phyloP scores from a whole-genome alignment of 306 rosid species.

The Prunus persica region DNA sequence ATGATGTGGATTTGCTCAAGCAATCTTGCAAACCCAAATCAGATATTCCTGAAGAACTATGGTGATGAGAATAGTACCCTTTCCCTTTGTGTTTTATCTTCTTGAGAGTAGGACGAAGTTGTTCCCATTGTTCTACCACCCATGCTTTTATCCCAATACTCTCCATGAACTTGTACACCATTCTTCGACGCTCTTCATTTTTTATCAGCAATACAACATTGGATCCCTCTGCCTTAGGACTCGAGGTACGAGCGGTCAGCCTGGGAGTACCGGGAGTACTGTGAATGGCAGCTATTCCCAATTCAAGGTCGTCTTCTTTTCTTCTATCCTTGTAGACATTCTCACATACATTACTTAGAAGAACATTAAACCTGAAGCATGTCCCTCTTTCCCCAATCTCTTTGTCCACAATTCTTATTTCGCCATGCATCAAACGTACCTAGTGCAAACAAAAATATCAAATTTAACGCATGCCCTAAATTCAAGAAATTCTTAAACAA shows the following conservation, averaged over 20 bases:
- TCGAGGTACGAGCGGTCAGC: constrained; percentile 12
- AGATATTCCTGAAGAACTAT: constrained; percentile 22
- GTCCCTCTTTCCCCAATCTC: constrained; percentile 60
- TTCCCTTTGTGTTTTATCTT: background rate
- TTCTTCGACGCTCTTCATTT: constrained; percentile 20
- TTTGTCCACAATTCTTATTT: constrained; percentile 66
- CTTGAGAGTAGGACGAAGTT: constrained; percentile 24
- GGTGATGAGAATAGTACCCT: constrained; percentile 1
- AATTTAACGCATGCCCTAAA: too few species aligned
- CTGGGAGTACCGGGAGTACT: background rate
- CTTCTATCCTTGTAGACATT: background rate
- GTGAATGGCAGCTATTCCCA: background rate
- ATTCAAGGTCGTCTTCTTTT: constrained; percentile 26
- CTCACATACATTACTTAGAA: constrained; percentile 30
- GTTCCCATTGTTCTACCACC: constrained; percentile 26
- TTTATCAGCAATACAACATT: constrained; percentile 31
- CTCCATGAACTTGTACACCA: constrained; percentile 35
- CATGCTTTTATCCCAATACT: constrained; percentile 31
- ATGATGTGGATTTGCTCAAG: constrained; percentile 9
- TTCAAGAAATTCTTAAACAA: too few species aligned
- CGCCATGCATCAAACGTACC: constrained; percentile 89
- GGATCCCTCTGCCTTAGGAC: constrained; percentile 55
- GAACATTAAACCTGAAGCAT: constrained; percentile 68
- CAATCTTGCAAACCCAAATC: constrained; percentile 19
- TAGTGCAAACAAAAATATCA: background rate